Conservation (phyloP, 768 basidiomycete species). For the Asterophora lycoperdoides region DNA sequence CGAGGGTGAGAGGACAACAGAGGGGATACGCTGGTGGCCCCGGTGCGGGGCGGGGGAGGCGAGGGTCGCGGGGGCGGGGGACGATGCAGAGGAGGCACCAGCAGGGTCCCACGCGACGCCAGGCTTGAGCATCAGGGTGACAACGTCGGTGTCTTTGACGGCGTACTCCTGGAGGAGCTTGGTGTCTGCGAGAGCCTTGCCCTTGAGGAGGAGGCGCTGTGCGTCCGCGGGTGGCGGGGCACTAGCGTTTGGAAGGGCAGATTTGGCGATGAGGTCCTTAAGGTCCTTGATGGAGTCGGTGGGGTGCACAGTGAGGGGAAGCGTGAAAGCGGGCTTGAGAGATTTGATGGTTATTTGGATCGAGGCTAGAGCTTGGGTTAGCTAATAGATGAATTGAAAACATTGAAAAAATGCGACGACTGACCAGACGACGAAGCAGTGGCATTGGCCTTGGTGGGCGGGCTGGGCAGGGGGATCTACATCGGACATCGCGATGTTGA, state of each 20-base stretch:
- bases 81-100: conserved; percentile 24
- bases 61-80: too few species aligned
- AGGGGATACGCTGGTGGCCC: conserved; percentile 67
- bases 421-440: conserved; percentile 32
- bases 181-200: conserved; percentile 85
- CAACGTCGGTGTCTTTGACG: conserved; percentile 71
- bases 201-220: conserved; percentile 88
- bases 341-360: conserved; percentile 86
- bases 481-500: conserved; percentile 5
- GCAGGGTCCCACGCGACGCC: conserved; percentile 63
- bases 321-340: conserved; percentile 77
- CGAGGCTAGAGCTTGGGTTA: conserved; percentile 34
- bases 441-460: conserved; percentile 42
- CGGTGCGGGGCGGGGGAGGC: conserved; percentile 27
- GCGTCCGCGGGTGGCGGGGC: conserved; percentile 73
- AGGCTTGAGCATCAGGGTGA: conserved; percentile 86
- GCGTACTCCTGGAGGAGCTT: conserved; percentile 91
- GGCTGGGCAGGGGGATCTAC: conserved; percentile 19
- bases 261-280: conserved; percentile 79
- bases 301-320: conserved; percentile 66
- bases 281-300: conserved; percentile 82
- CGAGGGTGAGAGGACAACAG: conserved; percentile 74
- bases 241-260: conserved; percentile 49
- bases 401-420: conserved; percentile 11
- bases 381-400: background rate